phyloP scores from a whole-genome alignment of 2,329 filamentous ascomycete species.

The Diaporthe aspalathi region DNA sequence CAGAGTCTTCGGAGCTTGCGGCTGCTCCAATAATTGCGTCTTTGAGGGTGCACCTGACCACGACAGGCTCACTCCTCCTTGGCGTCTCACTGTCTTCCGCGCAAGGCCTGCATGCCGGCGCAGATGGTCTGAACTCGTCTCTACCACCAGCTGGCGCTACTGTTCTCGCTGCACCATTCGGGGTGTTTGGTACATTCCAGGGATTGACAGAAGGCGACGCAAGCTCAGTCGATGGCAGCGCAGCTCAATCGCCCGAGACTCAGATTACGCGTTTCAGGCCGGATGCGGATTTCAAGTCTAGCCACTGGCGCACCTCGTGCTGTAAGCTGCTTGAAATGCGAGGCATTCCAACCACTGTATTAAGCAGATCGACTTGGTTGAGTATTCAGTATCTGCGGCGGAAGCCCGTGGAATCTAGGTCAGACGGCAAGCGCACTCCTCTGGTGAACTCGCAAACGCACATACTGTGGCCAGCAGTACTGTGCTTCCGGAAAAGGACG shows the following conservation, averaged over 20 bases:
- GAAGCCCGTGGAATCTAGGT: constrained; percentile 55
- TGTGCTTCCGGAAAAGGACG: constrained; percentile 64
- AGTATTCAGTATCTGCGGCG: constrained; percentile 61
- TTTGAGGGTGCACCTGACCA: constrained; percentile 66
- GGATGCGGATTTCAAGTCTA: constrained; percentile 54
- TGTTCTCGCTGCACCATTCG: constrained; percentile 67
- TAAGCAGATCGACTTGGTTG: constrained; percentile 62
- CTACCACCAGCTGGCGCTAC: constrained; percentile 55
- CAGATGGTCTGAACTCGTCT: constrained; percentile 55
- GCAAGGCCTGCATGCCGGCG: constrained; percentile 59
- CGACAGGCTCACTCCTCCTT: constrained; percentile 64
- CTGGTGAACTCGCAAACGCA: constrained; percentile 51
- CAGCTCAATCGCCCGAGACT: constrained; percentile 65
- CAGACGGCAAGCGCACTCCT: constrained; percentile 56
- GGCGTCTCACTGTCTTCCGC: constrained; percentile 61
- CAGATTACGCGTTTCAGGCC: constrained; percentile 58
- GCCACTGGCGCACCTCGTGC: constrained; percentile 63
- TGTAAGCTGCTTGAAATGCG: constrained; percentile 62
- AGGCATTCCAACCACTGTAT: constrained; percentile 57
- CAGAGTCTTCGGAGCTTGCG: constrained; percentile 42
- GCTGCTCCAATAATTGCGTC: constrained; percentile 58
- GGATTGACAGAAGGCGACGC: constrained; percentile 50
- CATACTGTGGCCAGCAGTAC: constrained; percentile 65
- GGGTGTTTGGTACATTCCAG: constrained; percentile 58
- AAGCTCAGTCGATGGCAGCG: constrained; percentile 50